Conservation (phyloP, 1,284 basidiomycete species). For the Irpex lacteus region DNA sequence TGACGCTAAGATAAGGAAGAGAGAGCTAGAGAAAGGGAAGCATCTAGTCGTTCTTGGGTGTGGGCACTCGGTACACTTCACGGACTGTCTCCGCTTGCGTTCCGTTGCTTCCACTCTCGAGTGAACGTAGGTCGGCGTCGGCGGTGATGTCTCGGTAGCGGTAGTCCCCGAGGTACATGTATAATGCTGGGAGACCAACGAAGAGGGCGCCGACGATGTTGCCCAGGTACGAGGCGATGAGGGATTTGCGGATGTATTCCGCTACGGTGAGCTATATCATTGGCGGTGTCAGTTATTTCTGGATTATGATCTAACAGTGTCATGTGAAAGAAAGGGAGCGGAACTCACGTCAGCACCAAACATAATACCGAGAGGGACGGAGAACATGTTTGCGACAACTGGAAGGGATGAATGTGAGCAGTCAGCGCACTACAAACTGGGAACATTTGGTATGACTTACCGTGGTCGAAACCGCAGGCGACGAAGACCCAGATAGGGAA, state of each 20-base stretch:
- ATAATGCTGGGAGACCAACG: conserved; percentile 58
- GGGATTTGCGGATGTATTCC: conserved; percentile 69
- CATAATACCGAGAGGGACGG: conserved; percentile 69
- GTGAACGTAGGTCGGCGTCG: conserved; percentile 9
- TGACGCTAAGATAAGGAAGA: neutral
- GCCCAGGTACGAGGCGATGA: conserved; percentile 67
- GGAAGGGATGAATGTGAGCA: neutral
- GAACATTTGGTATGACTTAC: conserved; percentile 32
- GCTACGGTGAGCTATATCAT: conserved; percentile 46
- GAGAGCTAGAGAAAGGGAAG: neutral
- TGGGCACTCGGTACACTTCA: conserved; percentile 12
- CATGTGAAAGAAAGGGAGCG: conserved; percentile 1
- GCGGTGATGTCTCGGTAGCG: conserved; percentile 12
- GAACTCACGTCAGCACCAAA: conserved; percentile 58
- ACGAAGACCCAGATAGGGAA: conserved; percentile 82
- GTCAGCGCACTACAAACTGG: neutral
- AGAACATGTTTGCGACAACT: conserved; percentile 77
- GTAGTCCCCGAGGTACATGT: conserved; percentile 60
- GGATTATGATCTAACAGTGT: conserved; percentile 8
- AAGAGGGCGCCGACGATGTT: conserved; percentile 68
- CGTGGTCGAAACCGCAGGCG: conserved; percentile 70
- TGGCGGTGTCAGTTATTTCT: neutral
- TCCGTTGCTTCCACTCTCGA: conserved; percentile 50
- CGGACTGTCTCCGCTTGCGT: conserved; percentile 49
- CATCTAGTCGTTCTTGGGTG: neutral